Conservation (phyloP, 148 eudicot genomes). For the Rhododendron griersonianum region DNA sequence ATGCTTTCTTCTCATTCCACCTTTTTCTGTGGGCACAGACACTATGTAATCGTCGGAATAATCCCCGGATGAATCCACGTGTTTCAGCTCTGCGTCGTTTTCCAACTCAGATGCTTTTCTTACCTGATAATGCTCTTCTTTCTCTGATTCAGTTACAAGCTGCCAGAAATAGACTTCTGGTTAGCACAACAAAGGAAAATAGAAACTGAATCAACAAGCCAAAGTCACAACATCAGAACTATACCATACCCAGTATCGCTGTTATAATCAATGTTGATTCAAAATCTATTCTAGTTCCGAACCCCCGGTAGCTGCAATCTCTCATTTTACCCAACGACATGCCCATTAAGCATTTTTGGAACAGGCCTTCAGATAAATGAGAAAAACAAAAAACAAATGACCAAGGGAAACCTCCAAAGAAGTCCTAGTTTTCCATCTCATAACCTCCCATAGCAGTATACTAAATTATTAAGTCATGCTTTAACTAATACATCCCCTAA, state of each 20-base stretch:
- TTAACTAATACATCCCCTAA: not conserved
- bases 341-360: not conserved
- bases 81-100: constrained; percentile 38
- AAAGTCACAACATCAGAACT: not conserved
- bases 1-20: constrained; percentile 90
- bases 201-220: not conserved
- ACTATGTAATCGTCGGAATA: constrained; percentile 45
- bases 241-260: not conserved
- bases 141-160: constrained; percentile 39
- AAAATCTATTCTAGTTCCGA: not conserved
- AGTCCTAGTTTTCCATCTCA: not conserved
- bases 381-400: not conserved
- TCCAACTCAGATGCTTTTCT: constrained; percentile 30
- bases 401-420: not conserved
- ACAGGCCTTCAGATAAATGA: not conserved
- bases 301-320: not conserved
- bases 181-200: constrained; percentile 4
- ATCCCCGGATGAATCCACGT: constrained; percentile 34
- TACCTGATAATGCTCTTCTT: constrained; percentile 27
- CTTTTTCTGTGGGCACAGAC: constrained; percentile 47
- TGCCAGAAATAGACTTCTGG: constrained; percentile 21
- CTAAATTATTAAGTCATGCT: not conserved
- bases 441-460: not conserved
- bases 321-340: not conserved
- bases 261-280: not conserved